Base-by-base conservation (phyloP, 768 basidiomycete species). In the Rhizopogon sp. region DNA sequence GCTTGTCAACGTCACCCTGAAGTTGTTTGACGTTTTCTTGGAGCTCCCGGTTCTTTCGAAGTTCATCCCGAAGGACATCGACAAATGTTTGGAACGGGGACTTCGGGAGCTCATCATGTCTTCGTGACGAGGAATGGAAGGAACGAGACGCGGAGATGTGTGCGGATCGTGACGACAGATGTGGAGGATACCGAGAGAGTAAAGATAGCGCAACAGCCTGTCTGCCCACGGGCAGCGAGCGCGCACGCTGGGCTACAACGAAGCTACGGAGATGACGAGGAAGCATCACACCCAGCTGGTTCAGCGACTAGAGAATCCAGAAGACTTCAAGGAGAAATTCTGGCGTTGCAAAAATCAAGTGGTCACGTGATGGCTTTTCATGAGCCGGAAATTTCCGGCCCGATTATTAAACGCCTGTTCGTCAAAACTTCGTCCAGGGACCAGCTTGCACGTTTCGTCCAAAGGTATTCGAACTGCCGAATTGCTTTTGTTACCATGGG, bases 41-140 rank as follows among this genome's bases (percentile, higher is more conserved):
- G 49, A 97, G 78, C 69, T 96, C 95, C 59, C 93, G 76, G 67
- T 92, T 96, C 79, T 98, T 98, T 68, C 83, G 79, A 43, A 99
- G 73, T 73, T 99, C 97, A 52, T 97, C 94, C 61, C 81, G 84
- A 43, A 99, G 76, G 17, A 95, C 93, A 35, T 98, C 90, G 7
- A 98, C 93, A 61, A 99, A 99, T 2, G 93, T 93, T 70, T 91
- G 88, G 66, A 97, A 98, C 1, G 97, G 97, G 4, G 93, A 97
- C 68, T 90, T 92, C 4, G 90, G 89, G 4, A 80, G 69, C 62
- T 92, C 89, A 59, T 85, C 74, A 41, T 70, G 76, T 31, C 78
- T 76, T 43, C 78, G 74, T 39, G 86, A 74, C 29, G 89, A 87
- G 29, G 88, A 79, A 64, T 90, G 88, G 64, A 90, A 88, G 13